These are phyloP conservation scores for Meyerozyma smithsonii DNA, from an alignment of 1,139 yeast species.

Conservation along the genomic window DNA sequence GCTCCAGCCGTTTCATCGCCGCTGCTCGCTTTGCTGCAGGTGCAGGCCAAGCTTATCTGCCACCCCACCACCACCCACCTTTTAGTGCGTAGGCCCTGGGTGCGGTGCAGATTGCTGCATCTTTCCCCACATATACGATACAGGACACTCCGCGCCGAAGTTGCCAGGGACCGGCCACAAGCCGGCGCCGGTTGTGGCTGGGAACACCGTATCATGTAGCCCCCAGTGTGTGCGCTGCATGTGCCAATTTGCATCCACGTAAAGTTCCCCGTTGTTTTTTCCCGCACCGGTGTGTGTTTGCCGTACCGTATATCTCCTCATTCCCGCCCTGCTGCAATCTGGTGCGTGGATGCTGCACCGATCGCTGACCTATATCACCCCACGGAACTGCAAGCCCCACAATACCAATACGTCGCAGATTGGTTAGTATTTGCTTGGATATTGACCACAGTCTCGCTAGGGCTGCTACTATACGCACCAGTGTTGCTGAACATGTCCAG, in stretches of 20 bases:
- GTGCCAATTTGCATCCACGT: too few relatives aligned
- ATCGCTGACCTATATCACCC: constrained; percentile 3
- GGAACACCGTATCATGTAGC: too few relatives aligned
- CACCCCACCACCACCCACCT: constrained; percentile 1
- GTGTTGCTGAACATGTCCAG: neutral
- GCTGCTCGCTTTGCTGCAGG: too few relatives aligned
- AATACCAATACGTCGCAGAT: neutral
- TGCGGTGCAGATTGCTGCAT: constrained; percentile 2
- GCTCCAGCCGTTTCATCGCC: too few relatives aligned
- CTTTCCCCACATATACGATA: neutral
- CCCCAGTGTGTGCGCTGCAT: too few relatives aligned
- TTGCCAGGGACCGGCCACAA: too few relatives aligned
- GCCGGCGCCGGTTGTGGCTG: too few relatives aligned
- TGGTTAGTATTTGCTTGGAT: neutral
- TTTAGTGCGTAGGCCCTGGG: too few relatives aligned
- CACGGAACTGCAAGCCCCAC: neutral
- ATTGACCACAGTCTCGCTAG: neutral
- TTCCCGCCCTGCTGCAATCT: neutral
- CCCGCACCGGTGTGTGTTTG: neutral
- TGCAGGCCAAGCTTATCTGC: too few relatives aligned
- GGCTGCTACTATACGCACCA: too few relatives aligned
- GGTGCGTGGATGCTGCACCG: constrained; percentile 2
- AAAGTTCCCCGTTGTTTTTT: neutral
- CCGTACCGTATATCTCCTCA: neutral
- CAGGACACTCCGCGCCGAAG: constrained; percentile 3